phyloP scores from a whole-genome alignment of 2,329 filamentous ascomycete species.

The Xylariomycetidae sp. region DNA sequence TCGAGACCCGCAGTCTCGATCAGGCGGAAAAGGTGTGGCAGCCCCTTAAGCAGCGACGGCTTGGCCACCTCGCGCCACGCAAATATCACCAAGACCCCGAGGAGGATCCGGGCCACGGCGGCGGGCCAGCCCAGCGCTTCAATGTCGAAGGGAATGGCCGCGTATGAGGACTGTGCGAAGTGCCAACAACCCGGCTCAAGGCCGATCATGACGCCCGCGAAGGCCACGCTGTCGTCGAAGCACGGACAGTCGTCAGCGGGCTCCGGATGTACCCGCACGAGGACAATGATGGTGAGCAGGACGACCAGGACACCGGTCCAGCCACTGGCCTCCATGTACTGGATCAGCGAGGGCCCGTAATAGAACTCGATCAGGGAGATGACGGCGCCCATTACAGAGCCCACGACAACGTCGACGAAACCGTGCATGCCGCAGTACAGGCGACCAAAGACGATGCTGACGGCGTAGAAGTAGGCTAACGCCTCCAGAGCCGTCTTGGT shows the following conservation, averaged over 20 bases:
- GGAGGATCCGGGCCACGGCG: constrained; percentile 62
- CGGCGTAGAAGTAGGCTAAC: constrained; percentile 76
- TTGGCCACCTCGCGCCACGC: constrained; percentile 90
- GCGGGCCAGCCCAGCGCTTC: constrained; percentile 61
- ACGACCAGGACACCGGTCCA: constrained; percentile 62
- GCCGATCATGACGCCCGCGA: constrained; percentile 85
- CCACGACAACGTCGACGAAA: constrained; percentile 83
- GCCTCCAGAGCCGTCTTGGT: constrained; percentile 60
- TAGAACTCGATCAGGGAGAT: constrained; percentile 58
- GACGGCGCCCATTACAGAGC: constrained; percentile 69
- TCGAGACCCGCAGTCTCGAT: constrained; percentile 75
- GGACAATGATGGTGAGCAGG: constrained; percentile 61
- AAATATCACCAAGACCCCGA: constrained; percentile 82
- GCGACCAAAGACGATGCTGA: constrained; percentile 84
- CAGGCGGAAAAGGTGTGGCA: constrained; percentile 84
- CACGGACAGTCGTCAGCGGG: constrained; percentile 96
- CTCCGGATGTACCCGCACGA: constrained; percentile 89
- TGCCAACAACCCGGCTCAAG: constrained; percentile 82
- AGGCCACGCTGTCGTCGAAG: constrained; percentile 93
- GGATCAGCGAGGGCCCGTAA: constrained; percentile 59
- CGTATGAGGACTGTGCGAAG: constrained; percentile 53
- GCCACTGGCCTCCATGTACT: constrained; percentile 62
- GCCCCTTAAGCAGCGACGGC: constrained; percentile 66
- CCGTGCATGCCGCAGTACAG: constrained; percentile 99
- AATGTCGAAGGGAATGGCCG: constrained; percentile 57